Evolutionary conservation across 2,329 filamentous ascomycete species (phyloP).

Genomic region (Fusarium beomiforme): DNA sequence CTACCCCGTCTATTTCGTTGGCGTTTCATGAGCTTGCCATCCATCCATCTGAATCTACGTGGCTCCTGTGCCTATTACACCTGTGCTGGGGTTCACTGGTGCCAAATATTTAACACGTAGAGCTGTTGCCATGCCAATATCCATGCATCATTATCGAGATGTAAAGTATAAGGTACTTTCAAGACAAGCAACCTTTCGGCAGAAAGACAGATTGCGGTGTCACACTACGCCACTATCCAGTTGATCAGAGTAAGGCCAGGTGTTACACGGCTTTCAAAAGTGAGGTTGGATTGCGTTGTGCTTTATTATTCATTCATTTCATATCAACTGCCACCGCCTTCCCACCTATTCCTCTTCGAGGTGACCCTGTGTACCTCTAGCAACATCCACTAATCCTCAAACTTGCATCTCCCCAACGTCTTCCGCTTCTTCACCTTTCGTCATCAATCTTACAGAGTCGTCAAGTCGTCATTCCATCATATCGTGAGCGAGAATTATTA

Average conservation of each 20-base stretch:
- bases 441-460: slow-evolving; percentile 31
- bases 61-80: slow-evolving; percentile 9
- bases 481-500: slow-evolving; percentile 28
- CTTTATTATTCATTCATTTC: slow-evolving; percentile 24
- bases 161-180: neutral
- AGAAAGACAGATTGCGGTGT: neutral
- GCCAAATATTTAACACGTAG: slow-evolving; percentile 12
- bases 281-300: neutral
- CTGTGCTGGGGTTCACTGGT: slow-evolving; percentile 14
- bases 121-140: slow-evolving; percentile 14
- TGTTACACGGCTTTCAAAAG: neutral
- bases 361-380: neutral
- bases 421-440: slow-evolving; percentile 9
- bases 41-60: slow-evolving; percentile 22
- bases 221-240: neutral
- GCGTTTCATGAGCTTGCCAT: slow-evolving; percentile 28
- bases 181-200: neutral
- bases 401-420: neutral
- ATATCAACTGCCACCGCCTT: slow-evolving; percentile 10
- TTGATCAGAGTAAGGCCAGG: slow-evolving; percentile 3
- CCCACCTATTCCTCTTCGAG: neutral
- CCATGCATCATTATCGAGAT: neutral
- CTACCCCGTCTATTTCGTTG: slow-evolving; percentile 4
- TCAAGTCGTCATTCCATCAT: slow-evolving; percentile 26
- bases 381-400: neutral